These are phyloP conservation scores for Colletotrichum simmondsii DNA, from an alignment of 2,329 filamentous ascomycete species.

Conservation along the genomic window DNA sequence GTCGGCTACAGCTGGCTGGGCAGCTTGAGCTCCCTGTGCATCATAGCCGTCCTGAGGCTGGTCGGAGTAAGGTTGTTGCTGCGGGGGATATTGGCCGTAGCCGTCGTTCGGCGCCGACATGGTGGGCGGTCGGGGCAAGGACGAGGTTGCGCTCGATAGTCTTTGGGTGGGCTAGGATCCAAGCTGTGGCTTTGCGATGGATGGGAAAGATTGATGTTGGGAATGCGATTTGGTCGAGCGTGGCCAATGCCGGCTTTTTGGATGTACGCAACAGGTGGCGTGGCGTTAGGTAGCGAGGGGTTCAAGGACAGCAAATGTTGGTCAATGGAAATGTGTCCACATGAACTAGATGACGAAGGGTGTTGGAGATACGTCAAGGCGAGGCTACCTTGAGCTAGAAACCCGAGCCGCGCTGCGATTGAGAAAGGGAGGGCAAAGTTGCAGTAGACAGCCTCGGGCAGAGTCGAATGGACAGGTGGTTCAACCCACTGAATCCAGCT, in stretches of 20 bases:
- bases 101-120: conserved; percentile 69
- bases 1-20: conserved; percentile 50
- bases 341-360: conserved; percentile 9
- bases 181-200: conserved; percentile 28
- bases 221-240: neutral
- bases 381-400: conserved; percentile 11
- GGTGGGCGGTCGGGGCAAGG: conserved; percentile 39
- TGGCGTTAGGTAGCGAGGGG: conserved; percentile 30
- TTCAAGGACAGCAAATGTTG: conserved; percentile 12
- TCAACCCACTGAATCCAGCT: conserved; percentile 23
- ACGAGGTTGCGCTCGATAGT: neutral
- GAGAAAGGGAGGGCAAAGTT: conserved; percentile 3
- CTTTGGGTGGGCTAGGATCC: neutral
- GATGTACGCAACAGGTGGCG: conserved; percentile 19
- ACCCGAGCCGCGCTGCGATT: conserved; percentile 18
- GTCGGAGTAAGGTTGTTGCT: conserved; percentile 53
- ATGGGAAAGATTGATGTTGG: conserved; percentile 31
- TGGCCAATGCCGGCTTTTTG: conserved; percentile 12
- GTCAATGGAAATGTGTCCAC: conserved; percentile 31
- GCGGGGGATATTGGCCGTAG: conserved; percentile 62
- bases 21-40: conserved; percentile 43
- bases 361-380: neutral
- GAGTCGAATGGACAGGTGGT: conserved; percentile 30
- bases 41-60: conserved; percentile 50
- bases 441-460: conserved; percentile 14